Base-by-base conservation (phyloP, 192 early-diverging fungal species). In the Linnemannia exigua region DNA sequence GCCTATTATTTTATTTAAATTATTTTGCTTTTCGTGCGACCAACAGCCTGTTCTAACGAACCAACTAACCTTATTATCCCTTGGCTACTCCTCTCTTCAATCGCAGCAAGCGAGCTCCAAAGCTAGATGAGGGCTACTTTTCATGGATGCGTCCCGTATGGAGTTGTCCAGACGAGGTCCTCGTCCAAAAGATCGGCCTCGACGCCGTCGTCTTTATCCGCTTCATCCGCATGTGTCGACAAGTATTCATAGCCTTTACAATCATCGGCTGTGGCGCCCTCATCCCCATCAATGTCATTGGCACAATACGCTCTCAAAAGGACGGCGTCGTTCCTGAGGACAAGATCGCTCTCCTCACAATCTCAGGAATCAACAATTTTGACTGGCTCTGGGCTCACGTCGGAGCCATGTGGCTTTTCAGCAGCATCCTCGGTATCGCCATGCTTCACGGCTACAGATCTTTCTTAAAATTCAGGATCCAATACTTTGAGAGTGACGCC, bases 191-290 rank as follows among this genome's bases (percentile, higher is more conserved):
- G 37, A 91, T 94, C 1, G 95, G 93, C 50, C 81, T 92, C n/a
- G 94, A 96, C 80, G 93, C 94, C 15, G 93, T 95, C 36, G 84
- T 95, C 52, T 93, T 95, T 74, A 88, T 96, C 72, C 89, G 92
- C 3, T 96, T 95, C 74, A 67, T 95, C 25, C 89, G 89, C 33
- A 88, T 95, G 80, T 89, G 90, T 58, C 90, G 91, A 51, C 88
- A 90, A 73, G 74, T 94, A n/a, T 89, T 95, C 48, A 83, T 89
- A 28, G 85, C 89, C 41, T 90, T 94, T 70, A 86, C 88, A n/a
- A 38, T 91, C 25, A 47, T 94, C 7, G 94, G 95, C 31, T 87
- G 92, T 77, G 89, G 89, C 75, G 79, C 88, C 19, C 88, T 95
- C 6, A 90, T 95, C 31, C 95, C 95, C 31, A 75, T 95, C 38